Percentiles rank a stretch among this genome's conserved stretches.
Conservation (phyloP, 768 basidiomycete genomes). For the Pleurotus platypus region DNA sequence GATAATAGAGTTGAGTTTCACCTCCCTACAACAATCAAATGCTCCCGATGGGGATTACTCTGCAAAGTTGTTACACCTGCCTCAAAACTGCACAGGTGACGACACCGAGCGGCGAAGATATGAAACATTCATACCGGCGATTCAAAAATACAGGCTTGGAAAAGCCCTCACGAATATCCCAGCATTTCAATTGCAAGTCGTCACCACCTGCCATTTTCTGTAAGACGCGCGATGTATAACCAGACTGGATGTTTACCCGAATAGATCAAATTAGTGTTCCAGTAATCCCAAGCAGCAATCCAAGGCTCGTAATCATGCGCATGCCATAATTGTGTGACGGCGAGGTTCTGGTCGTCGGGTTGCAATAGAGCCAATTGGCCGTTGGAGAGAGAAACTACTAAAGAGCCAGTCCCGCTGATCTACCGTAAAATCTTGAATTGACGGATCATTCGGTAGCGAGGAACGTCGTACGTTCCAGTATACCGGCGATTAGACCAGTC, state of each 20-base stretch:
- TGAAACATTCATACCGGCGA: slow-evolving; percentile 46
- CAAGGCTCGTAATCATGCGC: slow-evolving; percentile 95
- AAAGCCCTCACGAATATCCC: slow-evolving; percentile 78
- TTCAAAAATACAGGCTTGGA: slow-evolving; percentile 63
- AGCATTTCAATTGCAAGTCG: slow-evolving; percentile 83
- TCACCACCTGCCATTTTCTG: slow-evolving; percentile 71
- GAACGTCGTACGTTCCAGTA: slow-evolving; percentile 37
- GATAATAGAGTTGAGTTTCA: slow-evolving; percentile 23
- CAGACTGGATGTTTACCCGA: slow-evolving; percentile 53
- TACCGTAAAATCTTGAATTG: background rate
- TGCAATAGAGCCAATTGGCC: slow-evolving; percentile 66
- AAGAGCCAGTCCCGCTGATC: slow-evolving; percentile 44
- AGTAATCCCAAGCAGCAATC: slow-evolving; percentile 89
- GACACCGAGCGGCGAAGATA: background rate
- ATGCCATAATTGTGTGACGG: slow-evolving; percentile 60
- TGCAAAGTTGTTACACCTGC: slow-evolving; percentile 93
- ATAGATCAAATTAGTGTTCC: slow-evolving; percentile 76
- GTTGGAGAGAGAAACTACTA: slow-evolving; percentile 82
- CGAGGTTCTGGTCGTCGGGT: slow-evolving; percentile 43
- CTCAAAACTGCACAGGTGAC: slow-evolving; percentile 59
- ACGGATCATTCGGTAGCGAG: background rate
- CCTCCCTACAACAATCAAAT: slow-evolving; percentile 91
- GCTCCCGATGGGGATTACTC: slow-evolving; percentile 72
- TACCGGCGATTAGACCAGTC: slow-evolving; percentile 84
- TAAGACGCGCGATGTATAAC: background rate